Conservation (phyloP, 1,284 basidiomycete genomes). For the Moesziomyces parantarcticus region DNA sequence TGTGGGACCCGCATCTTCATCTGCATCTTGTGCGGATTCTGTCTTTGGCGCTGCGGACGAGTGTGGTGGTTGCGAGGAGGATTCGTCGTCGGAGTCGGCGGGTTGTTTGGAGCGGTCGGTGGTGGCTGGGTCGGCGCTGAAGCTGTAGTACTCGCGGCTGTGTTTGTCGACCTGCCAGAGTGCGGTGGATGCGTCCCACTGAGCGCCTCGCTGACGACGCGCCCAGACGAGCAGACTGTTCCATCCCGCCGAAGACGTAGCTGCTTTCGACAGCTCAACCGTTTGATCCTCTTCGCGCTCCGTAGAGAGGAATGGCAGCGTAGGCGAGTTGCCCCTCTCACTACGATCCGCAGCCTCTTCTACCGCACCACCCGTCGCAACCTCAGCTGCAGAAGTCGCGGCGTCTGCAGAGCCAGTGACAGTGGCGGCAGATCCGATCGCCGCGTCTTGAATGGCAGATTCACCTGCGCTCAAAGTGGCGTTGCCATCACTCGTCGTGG, state of each 20-base stretch:
- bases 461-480: too few species aligned
- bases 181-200: constrained; percentile 54
- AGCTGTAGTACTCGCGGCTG: constrained; percentile 48
- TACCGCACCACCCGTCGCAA: neutral
- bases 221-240: constrained; percentile 60
- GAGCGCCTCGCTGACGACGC: constrained; percentile 52
- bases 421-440: too few species aligned
- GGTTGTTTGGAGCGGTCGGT: constrained; percentile 26
- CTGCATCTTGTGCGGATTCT: constrained; percentile 1
- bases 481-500: too few species aligned
- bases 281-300: constrained; percentile 30
- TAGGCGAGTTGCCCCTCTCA: constrained; percentile 40
- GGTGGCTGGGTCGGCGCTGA: constrained; percentile 27
- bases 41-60: neutral
- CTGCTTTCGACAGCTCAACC: constrained; percentile 40
- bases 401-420: too few species aligned
- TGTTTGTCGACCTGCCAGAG: constrained; percentile 54
- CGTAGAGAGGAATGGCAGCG: constrained; percentile 21
- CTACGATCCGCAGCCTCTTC: constrained; percentile 6
- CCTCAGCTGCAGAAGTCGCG: neutral
- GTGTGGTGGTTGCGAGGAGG: neutral
- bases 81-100: neutral
- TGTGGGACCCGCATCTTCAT: constrained; percentile 28
- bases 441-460: too few species aligned
- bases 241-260: constrained; percentile 58